A percentile compares a stretch with the other conserved stretches of the same genome.
phyloP scores from a whole-genome alignment of 75 land plant species.

The Picea glauca region DNA sequence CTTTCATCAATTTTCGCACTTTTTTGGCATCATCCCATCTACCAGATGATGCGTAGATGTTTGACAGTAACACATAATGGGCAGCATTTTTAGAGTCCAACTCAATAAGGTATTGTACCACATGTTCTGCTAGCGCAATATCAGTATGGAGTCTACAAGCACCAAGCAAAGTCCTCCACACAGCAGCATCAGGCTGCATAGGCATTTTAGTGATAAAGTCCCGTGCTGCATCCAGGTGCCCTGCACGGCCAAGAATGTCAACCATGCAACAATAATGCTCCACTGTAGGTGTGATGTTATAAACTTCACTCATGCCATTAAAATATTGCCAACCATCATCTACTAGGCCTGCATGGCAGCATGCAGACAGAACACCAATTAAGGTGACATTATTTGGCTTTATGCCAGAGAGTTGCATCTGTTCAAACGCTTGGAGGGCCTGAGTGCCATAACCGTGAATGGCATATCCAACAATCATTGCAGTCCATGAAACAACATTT shows the following conservation, averaged over 20 bases:
- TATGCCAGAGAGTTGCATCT: neutral
- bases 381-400: conserved; percentile 31
- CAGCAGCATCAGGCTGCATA: conserved; percentile 13
- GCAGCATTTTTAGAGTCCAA: conserved; percentile 4
- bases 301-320: conserved; percentile 20
- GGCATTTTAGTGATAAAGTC: conserved; percentile 28
- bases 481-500: conserved; percentile 16
- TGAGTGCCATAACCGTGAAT: conserved; percentile 9
- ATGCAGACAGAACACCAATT: conserved; percentile 23
- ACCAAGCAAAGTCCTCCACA: conserved; percentile 41
- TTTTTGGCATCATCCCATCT: neutral
- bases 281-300: conserved; percentile 19
- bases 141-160: conserved; percentile 32
- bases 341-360: conserved; percentile 8
- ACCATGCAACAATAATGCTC: conserved; percentile 57
- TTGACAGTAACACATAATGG: conserved; percentile 6
- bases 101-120: conserved; percentile 17
- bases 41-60: conserved; percentile 9
- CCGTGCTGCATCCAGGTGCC: conserved; percentile 30
- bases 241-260: conserved; percentile 40
- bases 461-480: conserved; percentile 15
- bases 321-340: conserved; percentile 17
- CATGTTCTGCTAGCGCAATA: conserved; percentile 26
- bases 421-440: conserved; percentile 23
- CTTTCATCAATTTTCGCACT: neutral